phyloP scores from a whole-genome alignment of 345 rosid species.

The Balakata baccata region DNA sequence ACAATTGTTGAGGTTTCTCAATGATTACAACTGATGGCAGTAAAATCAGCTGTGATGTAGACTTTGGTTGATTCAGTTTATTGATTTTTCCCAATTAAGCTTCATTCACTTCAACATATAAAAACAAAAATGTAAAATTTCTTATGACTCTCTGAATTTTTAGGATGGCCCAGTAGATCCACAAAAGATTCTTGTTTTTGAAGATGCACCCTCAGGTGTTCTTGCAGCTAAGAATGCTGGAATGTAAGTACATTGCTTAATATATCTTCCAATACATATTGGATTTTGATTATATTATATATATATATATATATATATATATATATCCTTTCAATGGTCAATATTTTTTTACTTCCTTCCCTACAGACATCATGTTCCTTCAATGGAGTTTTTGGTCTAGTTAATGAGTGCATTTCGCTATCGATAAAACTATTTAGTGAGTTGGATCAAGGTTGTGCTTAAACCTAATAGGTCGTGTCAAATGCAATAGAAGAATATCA shows the following conservation, averaged over 20 bases:
- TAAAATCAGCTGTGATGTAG: background rate
- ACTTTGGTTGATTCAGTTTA: constrained; percentile 14
- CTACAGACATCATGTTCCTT: background rate
- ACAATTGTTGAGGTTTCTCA: background rate
- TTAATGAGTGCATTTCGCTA: background rate
- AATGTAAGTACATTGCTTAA: constrained; percentile 58
- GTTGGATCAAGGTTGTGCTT: background rate
- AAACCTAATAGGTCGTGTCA: background rate
- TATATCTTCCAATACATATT: constrained; percentile 8
- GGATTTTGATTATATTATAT: background rate
- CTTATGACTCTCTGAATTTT: constrained; percentile 19
- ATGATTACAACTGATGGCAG: constrained; percentile 1
- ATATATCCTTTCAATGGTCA: too few relatives aligned
- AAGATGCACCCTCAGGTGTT: constrained; percentile 96
- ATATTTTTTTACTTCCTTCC: background rate
- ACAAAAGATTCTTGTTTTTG: constrained; percentile 60
- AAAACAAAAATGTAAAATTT: background rate
- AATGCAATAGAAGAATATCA: background rate
- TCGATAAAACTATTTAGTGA: background rate
- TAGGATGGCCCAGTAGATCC: constrained; percentile 69
- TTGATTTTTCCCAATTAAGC: constrained; percentile 8
- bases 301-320: too few relatives aligned
- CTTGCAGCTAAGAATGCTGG: constrained; percentile 85
- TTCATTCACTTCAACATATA: background rate
- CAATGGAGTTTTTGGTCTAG: background rate